phyloP scores from a whole-genome alignment of 352 stramenopile species.

The Elongisporangium anandrum region DNA sequence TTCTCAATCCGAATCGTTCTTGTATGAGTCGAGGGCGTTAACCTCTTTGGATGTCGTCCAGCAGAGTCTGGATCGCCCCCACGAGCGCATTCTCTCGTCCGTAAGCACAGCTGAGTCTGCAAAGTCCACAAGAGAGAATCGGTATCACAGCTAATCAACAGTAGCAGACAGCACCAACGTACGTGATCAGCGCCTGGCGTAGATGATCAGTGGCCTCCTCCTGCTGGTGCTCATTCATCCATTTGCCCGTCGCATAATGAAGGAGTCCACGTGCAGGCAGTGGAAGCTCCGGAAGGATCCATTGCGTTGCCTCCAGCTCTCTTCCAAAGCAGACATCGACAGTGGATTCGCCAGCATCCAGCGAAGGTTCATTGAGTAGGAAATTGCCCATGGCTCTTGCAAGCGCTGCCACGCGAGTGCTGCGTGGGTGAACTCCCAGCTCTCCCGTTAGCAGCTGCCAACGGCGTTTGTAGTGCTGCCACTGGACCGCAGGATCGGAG shows the following conservation, averaged over 20 bases:
- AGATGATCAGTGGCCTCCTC: constrained; percentile 19
- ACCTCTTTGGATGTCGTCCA: constrained; percentile 20
- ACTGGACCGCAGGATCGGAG: background rate
- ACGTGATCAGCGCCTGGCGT: constrained; percentile 30
- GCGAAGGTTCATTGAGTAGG: constrained; percentile 11
- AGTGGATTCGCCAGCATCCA: constrained; percentile 11
- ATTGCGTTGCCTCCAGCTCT: constrained; percentile 32
- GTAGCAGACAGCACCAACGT: constrained; percentile 12
- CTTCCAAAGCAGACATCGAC: constrained; percentile 12
- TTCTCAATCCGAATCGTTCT: background rate
- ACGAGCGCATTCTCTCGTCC: constrained; percentile 16
- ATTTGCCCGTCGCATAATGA: constrained; percentile 41
- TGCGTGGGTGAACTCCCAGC: constrained; percentile 28
- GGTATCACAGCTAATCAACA: constrained; percentile 1
- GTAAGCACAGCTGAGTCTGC: constrained; percentile 7
- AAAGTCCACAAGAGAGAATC: constrained; percentile 15
- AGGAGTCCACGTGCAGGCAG: constrained; percentile 38
- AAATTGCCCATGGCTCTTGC: constrained; percentile 26
- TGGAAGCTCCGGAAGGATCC: constrained; percentile 29
- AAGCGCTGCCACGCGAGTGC: constrained; percentile 18
- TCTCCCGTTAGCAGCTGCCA: constrained; percentile 14
- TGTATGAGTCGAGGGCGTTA: background rate
- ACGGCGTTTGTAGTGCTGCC: background rate
- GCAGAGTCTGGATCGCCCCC: constrained; percentile 12
- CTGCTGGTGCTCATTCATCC: constrained; percentile 6